Conservation (phyloP, 306 rosid genomes). For the Mimosa pudica region DNA sequence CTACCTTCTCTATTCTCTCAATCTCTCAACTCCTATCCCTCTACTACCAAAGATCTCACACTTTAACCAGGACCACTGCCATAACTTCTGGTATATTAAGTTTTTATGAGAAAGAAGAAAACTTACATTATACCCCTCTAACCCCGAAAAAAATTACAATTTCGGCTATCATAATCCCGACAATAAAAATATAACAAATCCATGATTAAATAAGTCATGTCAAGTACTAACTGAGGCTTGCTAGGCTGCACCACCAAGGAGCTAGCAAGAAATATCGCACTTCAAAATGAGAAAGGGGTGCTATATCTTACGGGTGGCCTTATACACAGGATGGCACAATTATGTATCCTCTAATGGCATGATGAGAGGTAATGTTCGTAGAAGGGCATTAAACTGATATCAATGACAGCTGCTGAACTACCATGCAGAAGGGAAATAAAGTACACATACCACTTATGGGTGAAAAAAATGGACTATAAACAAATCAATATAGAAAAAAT, state of each 20-base stretch:
- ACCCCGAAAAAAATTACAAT: neutral
- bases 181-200: neutral
- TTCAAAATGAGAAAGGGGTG: neutral
- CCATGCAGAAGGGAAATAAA: neutral
- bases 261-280: conserved; percentile 1
- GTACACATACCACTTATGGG: neutral
- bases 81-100: neutral
- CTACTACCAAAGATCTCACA: too few species aligned
- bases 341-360: neutral
- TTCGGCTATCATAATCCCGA: neutral
- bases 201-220: neutral
- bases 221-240: neutral
- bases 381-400: neutral
- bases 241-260: neutral
- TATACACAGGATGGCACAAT: neutral
- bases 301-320: neutral
- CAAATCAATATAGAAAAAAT: conserved; percentile 14
- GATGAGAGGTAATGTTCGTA: neutral
- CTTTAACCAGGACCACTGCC: neutral
- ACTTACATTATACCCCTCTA: neutral
- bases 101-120: neutral
- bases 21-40: too few species aligned
- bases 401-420: neutral
- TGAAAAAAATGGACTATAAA: neutral
- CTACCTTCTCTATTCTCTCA: too few species aligned